Evolutionary conservation across 1,139 yeast species (phyloP).

Genomic region (Pneumocystis sp.): DNA sequence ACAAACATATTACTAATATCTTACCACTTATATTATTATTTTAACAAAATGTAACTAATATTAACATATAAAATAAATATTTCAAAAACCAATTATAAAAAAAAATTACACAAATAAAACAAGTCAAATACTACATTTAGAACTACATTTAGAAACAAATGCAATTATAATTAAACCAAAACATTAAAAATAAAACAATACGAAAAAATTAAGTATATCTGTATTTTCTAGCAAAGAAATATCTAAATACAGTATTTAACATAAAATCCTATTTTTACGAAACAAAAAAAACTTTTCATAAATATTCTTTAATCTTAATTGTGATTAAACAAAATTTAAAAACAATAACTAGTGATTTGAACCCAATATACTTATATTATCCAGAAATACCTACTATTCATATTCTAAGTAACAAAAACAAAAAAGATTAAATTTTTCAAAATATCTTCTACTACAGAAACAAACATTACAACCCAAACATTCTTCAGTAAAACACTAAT

Average conservation of each 20-base stretch:
- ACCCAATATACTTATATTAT: background rate
- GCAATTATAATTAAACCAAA: background rate
- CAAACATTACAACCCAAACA: background rate
- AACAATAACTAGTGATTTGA: constrained; percentile 1
- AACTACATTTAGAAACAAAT: background rate
- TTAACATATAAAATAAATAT: background rate
- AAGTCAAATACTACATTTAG: background rate
- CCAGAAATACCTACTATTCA: background rate
- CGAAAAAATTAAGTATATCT: background rate
- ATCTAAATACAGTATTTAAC: background rate
- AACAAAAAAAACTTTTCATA: background rate
- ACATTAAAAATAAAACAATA: background rate
- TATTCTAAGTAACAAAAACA: background rate
- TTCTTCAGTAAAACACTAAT: background rate
- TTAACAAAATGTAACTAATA: background rate
- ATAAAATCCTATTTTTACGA: background rate
- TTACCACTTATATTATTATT: too few species aligned
- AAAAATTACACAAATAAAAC: constrained; percentile 8
- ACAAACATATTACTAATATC: background rate
- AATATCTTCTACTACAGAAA: background rate
- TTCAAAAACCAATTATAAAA: constrained; percentile 3
- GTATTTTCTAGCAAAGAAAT: background rate
- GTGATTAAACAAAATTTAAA: background rate
- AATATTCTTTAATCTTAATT: background rate
- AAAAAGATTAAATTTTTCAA: background rate